These are phyloP conservation scores for Gaultheria prostrata DNA, from an alignment of 148 eudicot genomes.

Conservation along the genomic window DNA sequence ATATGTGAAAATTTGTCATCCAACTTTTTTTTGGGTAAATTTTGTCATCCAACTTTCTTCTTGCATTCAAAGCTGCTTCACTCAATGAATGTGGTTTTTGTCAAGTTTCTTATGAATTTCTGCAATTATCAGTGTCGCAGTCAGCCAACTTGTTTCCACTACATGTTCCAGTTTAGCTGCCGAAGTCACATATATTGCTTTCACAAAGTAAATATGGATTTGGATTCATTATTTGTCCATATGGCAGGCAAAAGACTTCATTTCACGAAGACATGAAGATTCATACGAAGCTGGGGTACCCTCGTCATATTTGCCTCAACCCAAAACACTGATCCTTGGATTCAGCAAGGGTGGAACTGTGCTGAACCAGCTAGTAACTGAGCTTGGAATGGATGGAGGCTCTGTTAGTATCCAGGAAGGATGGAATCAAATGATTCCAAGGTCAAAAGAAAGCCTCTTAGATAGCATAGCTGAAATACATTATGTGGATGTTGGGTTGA, in stretches of 20 bases:
- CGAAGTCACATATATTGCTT: background rate
- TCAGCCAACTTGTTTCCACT: background rate
- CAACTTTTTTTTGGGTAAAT: too few species aligned
- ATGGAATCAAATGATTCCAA: conserved; percentile 42
- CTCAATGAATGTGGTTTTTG: background rate
- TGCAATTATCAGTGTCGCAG: background rate
- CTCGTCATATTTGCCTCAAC: conserved; percentile 25
- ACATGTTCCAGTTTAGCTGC: background rate
- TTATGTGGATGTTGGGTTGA: conserved; percentile 86
- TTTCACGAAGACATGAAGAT: conserved; percentile 30
- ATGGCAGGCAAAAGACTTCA: conserved; percentile 39
- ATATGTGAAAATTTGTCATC: background rate
- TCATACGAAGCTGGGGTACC: conserved; percentile 30
- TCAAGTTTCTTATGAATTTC: background rate
- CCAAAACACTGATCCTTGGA: conserved; percentile 65
- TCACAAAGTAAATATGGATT: background rate
- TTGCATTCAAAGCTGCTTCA: background rate
- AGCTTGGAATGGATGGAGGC: conserved; percentile 34
- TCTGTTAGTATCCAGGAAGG: conserved; percentile 16
- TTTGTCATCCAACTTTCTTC: background rate
- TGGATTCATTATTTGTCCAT: background rate
- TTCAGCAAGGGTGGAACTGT: conserved; percentile 91
- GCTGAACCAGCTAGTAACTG: conserved; percentile 73
- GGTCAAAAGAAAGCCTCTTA: conserved; percentile 55
- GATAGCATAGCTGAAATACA: conserved; percentile 77